Evolutionary conservation across 2,329 filamentous ascomycete species (phyloP), one percentile per base, ranked within the genome.

Genomic region (Clarireedia hainanense): DNA sequence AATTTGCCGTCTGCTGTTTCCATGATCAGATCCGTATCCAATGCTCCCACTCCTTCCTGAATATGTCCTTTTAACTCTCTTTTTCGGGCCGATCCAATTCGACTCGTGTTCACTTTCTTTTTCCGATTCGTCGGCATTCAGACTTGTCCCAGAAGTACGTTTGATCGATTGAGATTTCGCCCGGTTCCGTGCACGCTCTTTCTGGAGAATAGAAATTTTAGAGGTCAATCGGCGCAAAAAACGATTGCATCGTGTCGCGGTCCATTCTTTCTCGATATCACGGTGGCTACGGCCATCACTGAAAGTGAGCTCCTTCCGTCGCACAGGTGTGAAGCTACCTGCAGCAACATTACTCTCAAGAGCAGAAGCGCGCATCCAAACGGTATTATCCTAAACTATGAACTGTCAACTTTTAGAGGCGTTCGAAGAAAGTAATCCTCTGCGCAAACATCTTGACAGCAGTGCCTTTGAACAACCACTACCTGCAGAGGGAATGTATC

Each of bases 201-300:
- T 54, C 24, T 68, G 69, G 3, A 76, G 61, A 37, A 72, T 70
- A 58, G 70, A 66, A 37, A 76, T 70, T 46, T 73, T 68, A 12
- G 74, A 75, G 27, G 72, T 68, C 53, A 76, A 61, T 6, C 73
- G 71, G 34, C 74, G 72, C 36, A 76, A 67, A 43, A 76, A 61
- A 23, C 74, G 71, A 52, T 75, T 69, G 52, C 74, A 76, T 57
- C 73, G 69, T 36, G 73, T 68, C 23, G 73, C 65, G 10, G 73
- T 76, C 74, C 74, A 70, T 57, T 67, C 64, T 50, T 64, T 60
- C 45, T 63, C 60, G 12, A 50, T 47, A 42, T 64, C 60, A 10
- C 57, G 55, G 36, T 60, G 39, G 20, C 60, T 50, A 45, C 50
- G 53, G 39, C 61, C 61, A 12, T 53, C 52, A 43, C 62, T 65